Evolutionary conservation across 2,329 filamentous ascomycete species (phyloP).

Genomic region (Capronia coronata): DNA sequence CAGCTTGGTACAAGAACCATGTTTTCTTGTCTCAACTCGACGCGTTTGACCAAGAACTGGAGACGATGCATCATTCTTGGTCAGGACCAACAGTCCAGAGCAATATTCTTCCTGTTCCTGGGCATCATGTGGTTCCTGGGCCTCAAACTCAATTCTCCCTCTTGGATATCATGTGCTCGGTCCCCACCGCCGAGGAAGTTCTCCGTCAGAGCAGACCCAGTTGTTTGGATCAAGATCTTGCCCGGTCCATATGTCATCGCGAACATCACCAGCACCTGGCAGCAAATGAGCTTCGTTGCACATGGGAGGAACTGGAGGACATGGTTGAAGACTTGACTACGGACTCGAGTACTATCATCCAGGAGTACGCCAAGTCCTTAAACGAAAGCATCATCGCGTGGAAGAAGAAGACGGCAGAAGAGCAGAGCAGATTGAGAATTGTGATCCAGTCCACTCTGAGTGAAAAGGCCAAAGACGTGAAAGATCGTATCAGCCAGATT

Average conservation of each 20-base stretch:
- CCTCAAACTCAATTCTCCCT: conserved; percentile 8
- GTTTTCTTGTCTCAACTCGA: conserved; percentile 7
- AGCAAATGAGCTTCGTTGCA: background rate
- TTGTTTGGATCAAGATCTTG: conserved; percentile 10
- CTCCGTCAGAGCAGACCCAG: conserved; percentile 5
- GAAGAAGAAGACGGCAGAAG: background rate
- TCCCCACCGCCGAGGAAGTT: background rate
- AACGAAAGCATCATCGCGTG: conserved; percentile 5
- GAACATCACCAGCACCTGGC: background rate
- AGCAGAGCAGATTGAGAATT: background rate
- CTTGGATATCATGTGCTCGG: conserved; percentile 5
- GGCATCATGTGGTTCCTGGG: background rate
- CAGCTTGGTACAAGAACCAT: conserved; percentile 10
- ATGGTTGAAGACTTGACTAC: conserved; percentile 5
- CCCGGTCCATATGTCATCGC: background rate
- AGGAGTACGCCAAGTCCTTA: conserved; percentile 3
- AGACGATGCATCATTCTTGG: background rate
- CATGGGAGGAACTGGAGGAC: conserved; percentile 5
- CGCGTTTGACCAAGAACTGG: conserved; percentile 3
- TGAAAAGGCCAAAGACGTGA: conserved; percentile 1
- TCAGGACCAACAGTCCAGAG: background rate
- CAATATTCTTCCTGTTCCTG: background rate
- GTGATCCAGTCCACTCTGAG: background rate
- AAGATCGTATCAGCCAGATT: conserved; percentile 4
- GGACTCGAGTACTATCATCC: background rate